These are phyloP conservation scores for Trichosporon sp. DNA, from an alignment of 1,284 basidiomycete genomes.

Conservation along the genomic window DNA sequence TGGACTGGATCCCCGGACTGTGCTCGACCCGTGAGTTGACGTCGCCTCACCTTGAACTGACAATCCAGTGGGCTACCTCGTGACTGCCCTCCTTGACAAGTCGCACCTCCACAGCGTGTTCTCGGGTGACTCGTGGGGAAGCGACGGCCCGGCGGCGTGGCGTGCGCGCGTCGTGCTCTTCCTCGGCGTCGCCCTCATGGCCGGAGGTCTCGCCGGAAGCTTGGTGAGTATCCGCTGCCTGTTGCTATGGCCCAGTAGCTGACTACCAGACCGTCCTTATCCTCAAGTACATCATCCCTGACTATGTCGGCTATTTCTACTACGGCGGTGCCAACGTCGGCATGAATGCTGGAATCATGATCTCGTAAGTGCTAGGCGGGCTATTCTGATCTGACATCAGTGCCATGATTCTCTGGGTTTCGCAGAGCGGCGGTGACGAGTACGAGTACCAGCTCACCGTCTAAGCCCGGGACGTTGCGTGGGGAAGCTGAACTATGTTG, in stretches of 20 bases:
- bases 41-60: not conserved
- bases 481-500: not conserved
- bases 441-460: constrained; percentile 58
- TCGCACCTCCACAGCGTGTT: constrained; percentile 81
- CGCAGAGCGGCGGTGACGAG: constrained; percentile 56
- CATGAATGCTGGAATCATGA: constrained; percentile 89
- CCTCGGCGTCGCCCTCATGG: constrained; percentile 94
- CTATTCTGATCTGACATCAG: constrained; percentile 34
- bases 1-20: constrained; percentile 94
- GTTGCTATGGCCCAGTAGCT: not conserved
- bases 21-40: constrained; percentile 68
- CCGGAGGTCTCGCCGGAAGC: constrained; percentile 90
- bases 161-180: constrained; percentile 86
- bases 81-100: constrained; percentile 95
- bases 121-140: constrained; percentile 61
- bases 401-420: constrained; percentile 56
- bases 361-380: constrained; percentile 55
- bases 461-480: constrained; percentile 26
- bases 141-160: constrained; percentile 80
- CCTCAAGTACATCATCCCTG: constrained; percentile 83
- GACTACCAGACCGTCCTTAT: constrained; percentile 75
- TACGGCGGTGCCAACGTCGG: constrained; percentile 94
- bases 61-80: constrained; percentile 75
- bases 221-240: constrained; percentile 65
- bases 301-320: constrained; percentile 79